phyloP scores from a whole-genome alignment of 257 asterid genomes.

The Solanum pinnatisectum region DNA sequence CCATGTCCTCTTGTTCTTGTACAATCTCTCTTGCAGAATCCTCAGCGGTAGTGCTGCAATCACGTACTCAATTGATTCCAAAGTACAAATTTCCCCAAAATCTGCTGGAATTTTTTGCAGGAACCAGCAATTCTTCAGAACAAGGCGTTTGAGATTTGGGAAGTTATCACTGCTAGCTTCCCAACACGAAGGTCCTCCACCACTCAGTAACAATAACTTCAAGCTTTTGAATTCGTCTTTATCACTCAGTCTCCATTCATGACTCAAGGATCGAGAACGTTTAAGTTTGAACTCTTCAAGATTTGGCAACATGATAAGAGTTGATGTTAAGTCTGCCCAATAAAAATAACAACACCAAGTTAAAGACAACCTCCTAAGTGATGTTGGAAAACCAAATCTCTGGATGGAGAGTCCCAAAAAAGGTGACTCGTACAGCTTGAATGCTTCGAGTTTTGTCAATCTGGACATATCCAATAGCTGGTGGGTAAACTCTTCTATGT shows the following conservation, averaged over 20 bases:
- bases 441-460: neutral
- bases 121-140: neutral
- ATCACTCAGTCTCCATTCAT: neutral
- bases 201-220: neutral
- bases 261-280: fast-evolving
- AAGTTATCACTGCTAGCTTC: neutral
- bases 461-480: neutral
- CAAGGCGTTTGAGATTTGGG: neutral
- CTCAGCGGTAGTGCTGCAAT: neutral
- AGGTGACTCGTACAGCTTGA: neutral
- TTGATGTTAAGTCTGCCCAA: neutral
- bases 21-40: neutral
- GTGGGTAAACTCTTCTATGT: fast-evolving
- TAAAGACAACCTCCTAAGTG: neutral
- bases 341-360: neutral
- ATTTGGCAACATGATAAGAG: neutral
- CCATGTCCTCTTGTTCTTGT: neutral
- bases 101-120: neutral
- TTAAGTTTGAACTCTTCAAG: neutral
- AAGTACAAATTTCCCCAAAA: neutral
- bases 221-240: neutral
- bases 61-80: neutral
- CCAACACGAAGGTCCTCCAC: neutral
- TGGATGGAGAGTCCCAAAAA: neutral
- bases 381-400: neutral